phyloP scores from a whole-genome alignment of 495 filamentous ascomycete species.

The Saxispiralis lemnorum region DNA sequence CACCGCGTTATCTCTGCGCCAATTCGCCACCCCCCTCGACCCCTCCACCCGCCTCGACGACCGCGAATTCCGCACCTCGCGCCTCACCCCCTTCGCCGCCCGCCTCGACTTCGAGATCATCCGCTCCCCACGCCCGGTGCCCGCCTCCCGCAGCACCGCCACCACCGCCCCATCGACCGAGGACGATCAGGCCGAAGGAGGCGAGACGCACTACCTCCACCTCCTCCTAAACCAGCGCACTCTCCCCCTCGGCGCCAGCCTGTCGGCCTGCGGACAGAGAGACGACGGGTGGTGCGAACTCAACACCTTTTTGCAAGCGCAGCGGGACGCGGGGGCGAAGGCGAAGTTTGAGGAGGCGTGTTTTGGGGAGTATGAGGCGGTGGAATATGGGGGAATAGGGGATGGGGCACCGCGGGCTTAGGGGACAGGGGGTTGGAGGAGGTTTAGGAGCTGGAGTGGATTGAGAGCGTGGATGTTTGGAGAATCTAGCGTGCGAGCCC shows the following conservation, averaged over 20 bases:
- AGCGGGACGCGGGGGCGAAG: constrained; percentile 23
- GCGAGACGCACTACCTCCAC: constrained; percentile 40
- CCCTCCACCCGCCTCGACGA: constrained; percentile 27
- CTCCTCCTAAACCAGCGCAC: constrained; percentile 47
- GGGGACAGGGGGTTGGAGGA: background rate
- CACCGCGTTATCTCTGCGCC: constrained; percentile 36
- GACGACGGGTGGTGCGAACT: constrained; percentile 48
- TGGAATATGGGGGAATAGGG: constrained; percentile 26
- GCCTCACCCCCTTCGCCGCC: constrained; percentile 39
- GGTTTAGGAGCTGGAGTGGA: background rate
- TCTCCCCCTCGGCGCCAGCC: constrained; percentile 37
- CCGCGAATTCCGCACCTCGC: constrained; percentile 33
- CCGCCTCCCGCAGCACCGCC: constrained; percentile 20
- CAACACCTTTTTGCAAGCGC: constrained; percentile 33
- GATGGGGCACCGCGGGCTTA: constrained; percentile 22
- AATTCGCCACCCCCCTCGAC: constrained; percentile 29
- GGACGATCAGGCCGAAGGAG: constrained; percentile 17
- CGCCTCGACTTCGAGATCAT: constrained; percentile 48
- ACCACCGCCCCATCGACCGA: background rate
- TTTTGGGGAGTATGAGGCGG: constrained; percentile 27
- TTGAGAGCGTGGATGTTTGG: too few relatives aligned
- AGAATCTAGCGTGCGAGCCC: too few relatives aligned
- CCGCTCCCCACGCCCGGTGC: constrained; percentile 33
- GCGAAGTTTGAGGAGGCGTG: constrained; percentile 37
- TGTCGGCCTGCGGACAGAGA: constrained; percentile 34